Evolutionary conservation across 1,284 basidiomycete genomes (phyloP), one percentile per base, ranked within the genome.

Genomic region (Irpex sp.): DNA sequence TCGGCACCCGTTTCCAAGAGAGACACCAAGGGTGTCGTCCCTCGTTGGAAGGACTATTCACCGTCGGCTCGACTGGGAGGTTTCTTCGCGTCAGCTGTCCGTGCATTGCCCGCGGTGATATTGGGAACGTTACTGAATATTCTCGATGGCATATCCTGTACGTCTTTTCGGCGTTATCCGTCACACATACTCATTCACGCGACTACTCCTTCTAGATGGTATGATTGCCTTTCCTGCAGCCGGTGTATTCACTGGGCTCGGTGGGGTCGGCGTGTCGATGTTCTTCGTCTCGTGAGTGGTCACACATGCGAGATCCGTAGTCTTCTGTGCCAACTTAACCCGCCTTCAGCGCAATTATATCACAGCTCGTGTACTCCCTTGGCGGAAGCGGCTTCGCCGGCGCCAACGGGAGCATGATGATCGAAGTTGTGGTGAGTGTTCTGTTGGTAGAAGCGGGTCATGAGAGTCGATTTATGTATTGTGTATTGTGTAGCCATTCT

Each of bases 341-440:
- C 31, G 48, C 61, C 36, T 44, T 19, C 62, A 85, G 83, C 1
- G 87, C 87, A 60, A 81, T 97, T 62, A 76, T 97, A 40, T 82
- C 94, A 0, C 97, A 99, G 74, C 78, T 98, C 17, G 85, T 92
- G 1, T 98, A 94, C 75, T 91, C 93, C 0, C 78, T 88, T 11
- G 95, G 96, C 1, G 96, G 93, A 0, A 95, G 92, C 67, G 92
- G 91, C 48, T 98, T 98, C 76, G 83, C 83, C 9, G 91, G 92
- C 56, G 94, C 90, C 0, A 98, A 97, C 77, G 96, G 96, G 7
- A 96, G 93, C 61, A 98, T 98, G 96, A 97, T 98, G 95, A 98
- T 98, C 67, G 96, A 98, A 76, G 94, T 96, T 9, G 94, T 97
- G 67, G 91, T 93, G 74, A 63, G 89, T 26, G 26, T 85, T 51